Base-by-base conservation (phyloP, 1,284 basidiomycete species). In the Schizophyllum commune region DNA sequence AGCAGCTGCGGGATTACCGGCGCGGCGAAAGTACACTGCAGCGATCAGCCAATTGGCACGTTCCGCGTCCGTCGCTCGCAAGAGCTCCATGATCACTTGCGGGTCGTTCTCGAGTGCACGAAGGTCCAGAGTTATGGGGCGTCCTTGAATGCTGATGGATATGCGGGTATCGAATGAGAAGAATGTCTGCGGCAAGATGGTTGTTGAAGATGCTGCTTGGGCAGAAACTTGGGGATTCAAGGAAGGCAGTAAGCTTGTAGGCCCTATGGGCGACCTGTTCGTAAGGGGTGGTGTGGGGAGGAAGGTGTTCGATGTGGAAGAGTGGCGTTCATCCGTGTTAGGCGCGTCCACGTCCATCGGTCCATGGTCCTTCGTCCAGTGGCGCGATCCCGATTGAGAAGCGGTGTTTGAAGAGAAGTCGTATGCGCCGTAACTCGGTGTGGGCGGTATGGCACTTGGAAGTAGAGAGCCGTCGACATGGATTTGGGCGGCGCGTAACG, bases 11-110 rank as follows among this genome's bases (percentile, higher is more conserved):
- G 75, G 65, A 60, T 80, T 77, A n/a, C 78, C 77, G 34, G 66
- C 73, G 21, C 80, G 72, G 33, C 83, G 79, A 69, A 84, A 85
- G 63, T 77, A 75, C 1, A 76, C 81, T 13, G 72, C 83, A 8
- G 82, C 79, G 15, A 79, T 72, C 75, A 85, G 79, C 82, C 83
- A 85, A 62, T 74, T 79, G 32, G 76, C 80, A 55, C 79, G 73
- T 61, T 80, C 80, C 51, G 75, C 75, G 3, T 70, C 64, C 0
- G 79, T 75, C 3, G 70, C 62, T 61, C 73, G 77, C 8, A 86
- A 71, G 3, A 83, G 68, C 55, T 74, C 68, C 34, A 83, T 80
- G 60, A 83, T 76, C 9, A 72, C 69, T 15, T 68, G 64, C 1
- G 81, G 78, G 64, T 83, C 74, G 8, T 73, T 71, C 61, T 77